Evolutionary conservation across 148 eudicot species (phyloP), one percentile per base, ranked within the genome.

Genomic region (Agrostemma githago): DNA sequence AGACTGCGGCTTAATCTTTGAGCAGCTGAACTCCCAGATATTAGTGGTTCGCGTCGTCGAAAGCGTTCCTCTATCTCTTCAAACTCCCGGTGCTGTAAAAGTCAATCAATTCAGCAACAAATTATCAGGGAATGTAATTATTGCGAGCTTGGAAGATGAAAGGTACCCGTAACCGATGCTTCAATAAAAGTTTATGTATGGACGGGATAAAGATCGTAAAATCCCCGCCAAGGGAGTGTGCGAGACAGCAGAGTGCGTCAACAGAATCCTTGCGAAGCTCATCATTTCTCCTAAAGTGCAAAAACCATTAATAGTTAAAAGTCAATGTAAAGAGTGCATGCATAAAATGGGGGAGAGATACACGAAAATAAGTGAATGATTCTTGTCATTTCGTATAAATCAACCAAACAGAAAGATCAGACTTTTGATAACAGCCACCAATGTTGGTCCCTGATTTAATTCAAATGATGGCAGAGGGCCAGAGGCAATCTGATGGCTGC

Each of bases 131-230:
- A 65, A 65, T n/a, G 68, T 3, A 3, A 63, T 5, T 0, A 46
- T 62, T 37, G 72, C 19, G 12, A 66, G 39, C 12, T 56, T 20
- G n/a, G 59, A n/a, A 77, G 19, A n/a, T 71, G 66, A 77, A 74
- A 41, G 37, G 66, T 78, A 92, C 99, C 86, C 84, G 89, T 80
- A 96, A 66, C n/a, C 92, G 85, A 88, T 92, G 93, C 79, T 90
- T 96, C 81, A 89, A 51, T 83, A 92, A 60, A 65, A 96, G 92
- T 82, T 92, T 96, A 80, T 85, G 88, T 79, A 92, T 85, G 66
- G 99, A 96, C n/a, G 96, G 96, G 37, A 96, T 86, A 84, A 96
- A 96, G 72, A 96, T 89, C 64, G 99, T 81, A 84, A 92, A 92
- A 77, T 90, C 97, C 82, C 92, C 92, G 44, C 99, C 99, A 77